Conservation (phyloP, 352 stramenopile species). For the Phytophthora podocarpi region DNA sequence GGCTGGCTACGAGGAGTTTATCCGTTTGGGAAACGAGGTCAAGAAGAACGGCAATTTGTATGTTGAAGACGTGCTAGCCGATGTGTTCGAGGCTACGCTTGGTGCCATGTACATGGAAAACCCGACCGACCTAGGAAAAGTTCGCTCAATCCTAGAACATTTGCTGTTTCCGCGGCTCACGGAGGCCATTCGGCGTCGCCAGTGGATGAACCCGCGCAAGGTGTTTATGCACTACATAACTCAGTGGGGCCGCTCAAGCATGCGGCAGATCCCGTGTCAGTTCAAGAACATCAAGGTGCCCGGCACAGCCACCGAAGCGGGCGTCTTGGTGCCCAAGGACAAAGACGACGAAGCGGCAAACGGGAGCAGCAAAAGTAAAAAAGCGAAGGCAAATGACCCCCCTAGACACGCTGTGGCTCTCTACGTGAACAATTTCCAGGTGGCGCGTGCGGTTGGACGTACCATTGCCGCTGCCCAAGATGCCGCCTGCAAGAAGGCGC, state of each 20-base stretch:
- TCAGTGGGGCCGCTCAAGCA: conserved; percentile 50
- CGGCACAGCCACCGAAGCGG: neutral
- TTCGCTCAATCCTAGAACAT: conserved; percentile 66
- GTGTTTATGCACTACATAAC: conserved; percentile 66
- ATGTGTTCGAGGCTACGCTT: conserved; percentile 82
- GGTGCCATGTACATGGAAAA: conserved; percentile 84
- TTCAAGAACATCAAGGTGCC: conserved; percentile 56
- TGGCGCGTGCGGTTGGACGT: conserved; percentile 61
- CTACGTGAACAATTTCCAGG: conserved; percentile 67
- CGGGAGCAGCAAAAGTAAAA: conserved; percentile 29
- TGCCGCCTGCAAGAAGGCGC: conserved; percentile 62
- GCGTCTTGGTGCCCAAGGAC: conserved; percentile 35
- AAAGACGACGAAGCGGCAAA: conserved; percentile 13
- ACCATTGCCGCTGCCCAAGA: conserved; percentile 78
- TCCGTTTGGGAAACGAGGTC: conserved; percentile 69
- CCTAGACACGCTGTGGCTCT: conserved; percentile 64
- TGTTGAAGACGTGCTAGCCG: conserved; percentile 76
- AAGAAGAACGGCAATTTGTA: conserved; percentile 71
- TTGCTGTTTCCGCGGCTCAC: conserved; percentile 72
- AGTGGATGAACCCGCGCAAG: conserved; percentile 86
- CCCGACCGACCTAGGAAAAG: conserved; percentile 48
- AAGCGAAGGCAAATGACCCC: conserved; percentile 22
- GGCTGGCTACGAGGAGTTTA: conserved; percentile 70
- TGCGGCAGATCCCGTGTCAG: conserved; percentile 43
- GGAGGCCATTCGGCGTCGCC: conserved; percentile 74